phyloP scores from a whole-genome alignment of 345 rosid genomes.

The Murraya koenigii region DNA sequence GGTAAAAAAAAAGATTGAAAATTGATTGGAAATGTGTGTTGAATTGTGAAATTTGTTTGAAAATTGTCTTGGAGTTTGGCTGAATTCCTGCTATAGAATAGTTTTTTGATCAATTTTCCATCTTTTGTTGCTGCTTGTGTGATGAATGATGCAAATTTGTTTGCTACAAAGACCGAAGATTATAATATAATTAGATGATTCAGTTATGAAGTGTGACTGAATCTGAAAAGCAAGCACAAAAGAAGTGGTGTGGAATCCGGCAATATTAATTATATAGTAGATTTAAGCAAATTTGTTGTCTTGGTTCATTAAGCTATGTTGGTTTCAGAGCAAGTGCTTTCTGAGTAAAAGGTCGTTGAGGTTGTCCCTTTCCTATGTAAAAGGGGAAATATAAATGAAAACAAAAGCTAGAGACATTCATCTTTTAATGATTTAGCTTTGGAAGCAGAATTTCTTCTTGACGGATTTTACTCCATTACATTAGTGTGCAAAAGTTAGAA shows the following conservation, averaged over 20 bases:
- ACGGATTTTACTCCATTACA: background rate
- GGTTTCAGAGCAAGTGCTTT: background rate
- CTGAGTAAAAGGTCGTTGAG: background rate
- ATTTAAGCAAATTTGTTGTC: background rate
- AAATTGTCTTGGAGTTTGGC: background rate
- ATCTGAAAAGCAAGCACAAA: background rate
- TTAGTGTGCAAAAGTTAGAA: background rate
- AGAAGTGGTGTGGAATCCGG: background rate
- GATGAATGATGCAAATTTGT: background rate
- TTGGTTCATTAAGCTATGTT: background rate
- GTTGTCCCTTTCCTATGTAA: background rate
- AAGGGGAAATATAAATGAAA: background rate
- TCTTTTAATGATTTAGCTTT: background rate
- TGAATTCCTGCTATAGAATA: background rate
- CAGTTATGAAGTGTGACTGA: background rate
- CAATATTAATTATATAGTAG: background rate
- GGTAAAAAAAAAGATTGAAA: background rate
- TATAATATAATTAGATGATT: background rate
- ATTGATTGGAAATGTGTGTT: background rate
- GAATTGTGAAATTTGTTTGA: background rate
- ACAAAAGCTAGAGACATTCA: background rate
- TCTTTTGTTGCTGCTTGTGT: background rate
- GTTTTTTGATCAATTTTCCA: background rate
- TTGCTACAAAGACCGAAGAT: background rate
- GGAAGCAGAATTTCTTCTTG: background rate